phyloP scores from a whole-genome alignment of 176 grass and related monocot genomes.

The Eleusine indica region DNA sequence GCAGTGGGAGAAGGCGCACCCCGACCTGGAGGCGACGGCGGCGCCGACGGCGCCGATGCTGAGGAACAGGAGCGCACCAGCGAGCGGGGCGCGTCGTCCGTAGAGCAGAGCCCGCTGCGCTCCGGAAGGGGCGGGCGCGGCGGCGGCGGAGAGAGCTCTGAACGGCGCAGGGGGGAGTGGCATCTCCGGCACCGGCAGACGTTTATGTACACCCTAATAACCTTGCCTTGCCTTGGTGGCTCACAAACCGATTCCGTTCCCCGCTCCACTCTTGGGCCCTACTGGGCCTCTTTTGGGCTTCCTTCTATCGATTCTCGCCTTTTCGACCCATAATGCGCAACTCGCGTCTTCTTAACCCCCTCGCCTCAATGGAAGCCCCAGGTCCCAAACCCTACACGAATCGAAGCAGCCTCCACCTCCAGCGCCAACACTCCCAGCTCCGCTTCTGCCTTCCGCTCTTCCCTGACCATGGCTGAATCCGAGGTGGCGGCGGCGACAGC shows the following conservation, averaged over 20 bases:
- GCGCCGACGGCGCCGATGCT: conserved; percentile 57
- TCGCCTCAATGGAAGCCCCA: background rate
- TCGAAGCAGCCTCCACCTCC: conserved; percentile 26
- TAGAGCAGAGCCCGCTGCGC: conserved; percentile 16
- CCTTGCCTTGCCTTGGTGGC: background rate
- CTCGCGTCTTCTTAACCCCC: conserved; percentile 20
- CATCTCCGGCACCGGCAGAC: conserved; percentile 38
- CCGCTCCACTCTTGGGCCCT: background rate
- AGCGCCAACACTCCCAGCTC: background rate
- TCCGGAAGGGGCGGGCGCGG: conserved; percentile 24
- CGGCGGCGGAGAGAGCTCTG: conserved; percentile 32
- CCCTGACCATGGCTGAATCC: conserved; percentile 41
- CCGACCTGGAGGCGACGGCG: conserved; percentile 53
- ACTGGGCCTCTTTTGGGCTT: background rate
- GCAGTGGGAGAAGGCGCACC: conserved; percentile 52
- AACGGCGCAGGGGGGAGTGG: conserved; percentile 36
- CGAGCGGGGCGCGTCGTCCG: conserved; percentile 29
- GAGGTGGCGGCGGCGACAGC: conserved; percentile 17
- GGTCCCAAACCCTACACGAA: conserved; percentile 46
- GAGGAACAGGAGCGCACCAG: conserved; percentile 54
- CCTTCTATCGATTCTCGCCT: background rate
- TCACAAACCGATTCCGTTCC: background rate
- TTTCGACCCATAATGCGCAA: background rate
- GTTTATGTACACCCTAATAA: conserved; percentile 24
- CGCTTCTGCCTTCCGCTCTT: conserved; percentile 1